Conservation (phyloP, 768 basidiomycete genomes). For the Dictyophora rubrovolvata region DNA sequence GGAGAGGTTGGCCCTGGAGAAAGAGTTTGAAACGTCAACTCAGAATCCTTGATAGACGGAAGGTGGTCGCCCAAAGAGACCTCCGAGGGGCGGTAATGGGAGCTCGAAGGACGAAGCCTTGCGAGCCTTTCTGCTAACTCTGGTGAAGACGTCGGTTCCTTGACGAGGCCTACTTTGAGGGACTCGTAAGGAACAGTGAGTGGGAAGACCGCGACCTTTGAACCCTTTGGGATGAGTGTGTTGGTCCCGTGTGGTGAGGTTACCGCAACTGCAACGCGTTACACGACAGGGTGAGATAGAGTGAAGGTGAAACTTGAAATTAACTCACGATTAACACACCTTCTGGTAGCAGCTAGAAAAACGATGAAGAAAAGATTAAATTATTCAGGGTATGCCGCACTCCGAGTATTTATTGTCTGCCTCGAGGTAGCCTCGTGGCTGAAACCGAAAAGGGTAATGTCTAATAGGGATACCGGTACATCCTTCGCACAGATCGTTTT, state of each 20-base stretch:
- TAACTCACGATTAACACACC: constrained; percentile 4
- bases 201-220: constrained; percentile 2
- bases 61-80: neutral
- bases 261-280: constrained; percentile 3
- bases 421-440: neutral
- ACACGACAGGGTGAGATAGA: constrained; percentile 1
- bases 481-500: neutral
- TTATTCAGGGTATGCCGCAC: neutral
- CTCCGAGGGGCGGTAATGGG: neutral
- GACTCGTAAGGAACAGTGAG: constrained; percentile 4
- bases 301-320: constrained; percentile 1
- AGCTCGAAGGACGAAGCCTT: constrained; percentile 6
- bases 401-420: neutral
- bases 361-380: neutral
- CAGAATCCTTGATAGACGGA: neutral
- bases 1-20: neutral
- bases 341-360: neutral
- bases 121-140: neutral
- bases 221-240: neutral
- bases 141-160: constrained; percentile 7
- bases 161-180: constrained; percentile 9
- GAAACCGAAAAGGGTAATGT: neutral
- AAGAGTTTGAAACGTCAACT: neutral
- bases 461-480: neutral
- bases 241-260: constrained; percentile 1